Evolutionary conservation across 805 yeast species (phyloP), one percentile per base, ranked within the genome.

Genomic region (Peterozyma xylosa): DNA sequence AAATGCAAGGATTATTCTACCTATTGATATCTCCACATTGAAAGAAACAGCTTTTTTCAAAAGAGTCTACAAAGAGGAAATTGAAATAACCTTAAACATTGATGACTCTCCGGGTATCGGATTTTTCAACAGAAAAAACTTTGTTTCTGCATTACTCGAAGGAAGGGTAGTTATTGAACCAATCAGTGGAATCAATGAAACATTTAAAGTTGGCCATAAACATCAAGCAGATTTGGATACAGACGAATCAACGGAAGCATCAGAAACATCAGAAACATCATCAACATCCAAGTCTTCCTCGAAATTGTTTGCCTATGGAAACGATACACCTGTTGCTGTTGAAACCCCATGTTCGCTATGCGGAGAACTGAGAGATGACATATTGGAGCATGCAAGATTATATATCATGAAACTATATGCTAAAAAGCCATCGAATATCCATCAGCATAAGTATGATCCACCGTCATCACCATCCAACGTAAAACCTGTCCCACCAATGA

Each of bases 91-190:
- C 1, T 57, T 85, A 35, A 73, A 78, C 49, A 60, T 85, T 21
- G 90, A 83, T 46, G 57, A 63, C 36, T 80, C 90, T 0, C 78
- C 82, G 2, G 80, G 82, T 14, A 60, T 82, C 41, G 70, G 82
- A 27, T 81, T 80, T 77, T 71, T 81, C 45, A 76, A 70, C 41
- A 73, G 76, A 48, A 71, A 85, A 45, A 64, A 79, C 11, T 72
- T 90, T 44, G 68, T 89, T 70, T 62, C 70, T 38, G 73, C 81
- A 14, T 70, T 91, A 49, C 74, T 85, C 30, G 96, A 89, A 42
- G 95, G 95, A 3, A 72, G 83, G 37, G 88, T 87, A 5, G 71
- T 79, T 3, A 80, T 91, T 35, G 96, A 89, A 61, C 99, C 99
- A 0, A 75, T 90, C 9, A 78, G 87, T 42, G 90, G 91, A 0